Conservation (phyloP, 257 asterid genomes). For the Haberlea rhodopensis region DNA sequence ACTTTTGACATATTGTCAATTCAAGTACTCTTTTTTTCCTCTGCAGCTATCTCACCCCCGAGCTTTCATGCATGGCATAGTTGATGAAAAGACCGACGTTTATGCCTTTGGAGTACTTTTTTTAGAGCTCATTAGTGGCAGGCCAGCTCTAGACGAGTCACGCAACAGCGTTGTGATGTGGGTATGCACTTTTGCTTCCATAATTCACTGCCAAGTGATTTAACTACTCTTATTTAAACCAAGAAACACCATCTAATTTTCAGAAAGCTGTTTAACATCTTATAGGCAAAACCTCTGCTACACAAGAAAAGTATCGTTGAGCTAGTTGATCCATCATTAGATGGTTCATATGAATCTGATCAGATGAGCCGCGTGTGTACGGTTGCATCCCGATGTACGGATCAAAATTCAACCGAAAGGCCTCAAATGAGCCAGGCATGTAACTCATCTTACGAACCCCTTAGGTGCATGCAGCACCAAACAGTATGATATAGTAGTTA, state of each 20-base stretch:
- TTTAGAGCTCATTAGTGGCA: slow-evolving; percentile 77
- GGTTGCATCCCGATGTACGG: slow-evolving; percentile 78
- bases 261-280: slow-evolving; percentile 3
- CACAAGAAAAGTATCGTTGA: slow-evolving; percentile 41
- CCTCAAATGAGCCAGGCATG: slow-evolving; percentile 89
- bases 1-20: background rate
- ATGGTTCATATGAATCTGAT: slow-evolving; percentile 56
- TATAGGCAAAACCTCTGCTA: slow-evolving; percentile 84
- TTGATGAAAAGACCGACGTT: slow-evolving; percentile 94
- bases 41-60: slow-evolving; percentile 95
- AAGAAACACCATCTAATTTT: background rate
- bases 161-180: slow-evolving; percentile 88
- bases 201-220: background rate
- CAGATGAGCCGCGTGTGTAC: slow-evolving; percentile 55
- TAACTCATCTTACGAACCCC: background rate
- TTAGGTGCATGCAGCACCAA: background rate
- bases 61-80: slow-evolving; percentile 84
- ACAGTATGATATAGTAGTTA: background rate
- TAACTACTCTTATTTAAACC: background rate
- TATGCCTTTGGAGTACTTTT: slow-evolving; percentile 88
- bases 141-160: slow-evolving; percentile 82
- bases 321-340: slow-evolving; percentile 68
- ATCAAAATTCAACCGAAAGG: slow-evolving; percentile 64
- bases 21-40: slow-evolving; percentile 8
- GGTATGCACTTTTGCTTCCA: slow-evolving; percentile 49